These are phyloP conservation scores for Schizochytrium sp. DNA, from an alignment of 108 stramenopile genomes.

Conservation along the genomic window DNA sequence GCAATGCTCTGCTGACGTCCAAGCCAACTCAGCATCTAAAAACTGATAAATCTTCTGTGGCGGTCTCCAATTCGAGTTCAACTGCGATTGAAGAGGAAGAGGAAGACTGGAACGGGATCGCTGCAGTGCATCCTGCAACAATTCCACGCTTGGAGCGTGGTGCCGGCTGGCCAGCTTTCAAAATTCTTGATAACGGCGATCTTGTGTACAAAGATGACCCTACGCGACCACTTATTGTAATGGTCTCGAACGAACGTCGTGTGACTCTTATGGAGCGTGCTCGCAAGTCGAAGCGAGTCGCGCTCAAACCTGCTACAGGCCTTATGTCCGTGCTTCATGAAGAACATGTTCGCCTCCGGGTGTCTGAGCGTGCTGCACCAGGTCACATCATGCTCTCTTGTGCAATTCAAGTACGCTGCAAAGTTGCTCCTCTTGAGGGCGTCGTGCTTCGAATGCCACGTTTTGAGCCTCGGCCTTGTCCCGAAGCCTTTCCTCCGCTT, in stretches of 20 bases:
- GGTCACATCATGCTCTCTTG: constrained; percentile 44
- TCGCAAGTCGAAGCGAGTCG: constrained; percentile 18
- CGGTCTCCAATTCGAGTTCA: neutral
- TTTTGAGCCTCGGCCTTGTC: constrained; percentile 24
- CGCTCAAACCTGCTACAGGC: constrained; percentile 25
- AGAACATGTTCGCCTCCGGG: neutral
- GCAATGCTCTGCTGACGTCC: neutral
- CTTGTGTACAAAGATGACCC: constrained; percentile 36
- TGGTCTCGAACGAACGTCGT: constrained; percentile 45
- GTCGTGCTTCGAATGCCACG: constrained; percentile 1
- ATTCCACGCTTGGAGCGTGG: neutral
- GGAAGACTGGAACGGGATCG: constrained; percentile 19
- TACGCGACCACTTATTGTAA: neutral
- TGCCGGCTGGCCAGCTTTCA: constrained; percentile 33
- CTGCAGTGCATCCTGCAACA: constrained; percentile 11
- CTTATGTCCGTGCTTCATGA: constrained; percentile 26
- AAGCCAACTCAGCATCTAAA: neutral
- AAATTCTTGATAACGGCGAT: constrained; percentile 1
- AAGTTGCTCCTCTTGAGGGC: neutral
- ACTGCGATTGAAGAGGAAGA: constrained; percentile 43
- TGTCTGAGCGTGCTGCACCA: neutral
- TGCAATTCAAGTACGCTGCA: constrained; percentile 6
- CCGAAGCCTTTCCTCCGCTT: constrained; percentile 34
- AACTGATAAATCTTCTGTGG: neutral
- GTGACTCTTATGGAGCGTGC: neutral